These are phyloP conservation scores for Termitomyces titanicus DNA, from an alignment of 768 basidiomycete species.

Conservation along the genomic window DNA sequence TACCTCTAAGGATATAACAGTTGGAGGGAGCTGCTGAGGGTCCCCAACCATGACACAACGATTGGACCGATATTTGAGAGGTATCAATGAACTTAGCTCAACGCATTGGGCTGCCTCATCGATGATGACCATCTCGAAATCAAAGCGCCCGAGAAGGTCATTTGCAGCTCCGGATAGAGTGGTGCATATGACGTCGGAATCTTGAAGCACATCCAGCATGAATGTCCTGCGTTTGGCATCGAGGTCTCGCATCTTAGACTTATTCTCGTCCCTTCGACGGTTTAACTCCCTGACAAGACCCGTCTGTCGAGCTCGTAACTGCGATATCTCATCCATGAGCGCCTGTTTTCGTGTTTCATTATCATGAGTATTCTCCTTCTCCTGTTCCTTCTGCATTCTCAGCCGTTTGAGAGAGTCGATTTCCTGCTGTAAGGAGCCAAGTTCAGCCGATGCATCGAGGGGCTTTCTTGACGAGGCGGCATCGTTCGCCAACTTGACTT, in stretches of 20 bases:
- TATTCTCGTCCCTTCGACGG: constrained; percentile 76
- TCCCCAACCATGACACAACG: constrained; percentile 95
- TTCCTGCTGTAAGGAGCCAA: constrained; percentile 57
- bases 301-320: constrained; percentile 62
- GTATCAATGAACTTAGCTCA: constrained; percentile 92
- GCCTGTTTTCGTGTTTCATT: constrained; percentile 48
- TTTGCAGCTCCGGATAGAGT: constrained; percentile 94
- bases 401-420: constrained; percentile 64
- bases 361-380: constrained; percentile 53
- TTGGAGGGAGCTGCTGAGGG: constrained; percentile 95
- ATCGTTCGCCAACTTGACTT: constrained; percentile 57
- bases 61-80: constrained; percentile 80
- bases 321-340: constrained; percentile 68
- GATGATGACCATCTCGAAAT: constrained; percentile 95
- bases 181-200: constrained; percentile 91
- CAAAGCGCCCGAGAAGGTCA: constrained; percentile 74
- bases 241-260: constrained; percentile 73
- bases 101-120: constrained; percentile 98
- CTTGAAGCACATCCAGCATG: constrained; percentile 70
- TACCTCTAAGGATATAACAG: constrained; percentile 51
- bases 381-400: constrained; percentile 54
- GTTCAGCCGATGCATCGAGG: constrained; percentile 54
- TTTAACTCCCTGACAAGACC: constrained; percentile 68
- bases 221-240: constrained; percentile 78
- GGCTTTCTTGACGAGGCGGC: constrained; percentile 26